phyloP scores from a whole-genome alignment of 768 basidiomycete species.

The Leccinum incarnatum region DNA sequence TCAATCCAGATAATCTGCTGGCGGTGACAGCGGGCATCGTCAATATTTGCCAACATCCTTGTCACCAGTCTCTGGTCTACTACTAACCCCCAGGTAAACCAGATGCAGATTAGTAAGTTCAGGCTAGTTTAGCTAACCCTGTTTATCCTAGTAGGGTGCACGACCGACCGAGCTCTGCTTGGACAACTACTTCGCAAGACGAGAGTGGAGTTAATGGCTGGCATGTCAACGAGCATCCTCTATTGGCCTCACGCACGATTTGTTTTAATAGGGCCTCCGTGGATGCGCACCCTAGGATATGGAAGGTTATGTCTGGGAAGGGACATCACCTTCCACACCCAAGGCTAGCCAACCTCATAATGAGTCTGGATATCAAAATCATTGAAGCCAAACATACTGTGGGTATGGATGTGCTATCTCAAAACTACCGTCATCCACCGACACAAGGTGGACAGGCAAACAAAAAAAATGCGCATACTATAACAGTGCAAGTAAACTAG shows the following conservation, averaged over 20 bases:
- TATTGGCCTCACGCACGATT: neutral
- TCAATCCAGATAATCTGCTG: too few relatives aligned
- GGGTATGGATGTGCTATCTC: neutral
- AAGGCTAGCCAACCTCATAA: neutral
- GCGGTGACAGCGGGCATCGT: too few relatives aligned
- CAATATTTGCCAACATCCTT: too few relatives aligned
- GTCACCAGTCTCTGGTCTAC: too few relatives aligned
- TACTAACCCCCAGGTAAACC: too few relatives aligned
- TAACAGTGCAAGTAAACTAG: slow-evolving; percentile 5
- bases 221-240: too few relatives aligned
- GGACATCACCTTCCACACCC: neutral
- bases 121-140: too few relatives aligned
- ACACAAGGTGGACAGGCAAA: neutral
- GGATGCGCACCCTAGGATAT: neutral
- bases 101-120: too few relatives aligned
- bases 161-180: too few relatives aligned
- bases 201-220: too few relatives aligned
- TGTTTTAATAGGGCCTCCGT: neutral
- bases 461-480: neutral
- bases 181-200: too few relatives aligned
- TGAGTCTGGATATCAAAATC: neutral
- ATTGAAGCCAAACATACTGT: neutral
- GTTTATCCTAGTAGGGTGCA: too few relatives aligned
- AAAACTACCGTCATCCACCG: neutral
- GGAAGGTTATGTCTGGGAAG: neutral